phyloP scores from a whole-genome alignment of 495 filamentous ascomycete genomes.

The Neurospora sp. region DNA sequence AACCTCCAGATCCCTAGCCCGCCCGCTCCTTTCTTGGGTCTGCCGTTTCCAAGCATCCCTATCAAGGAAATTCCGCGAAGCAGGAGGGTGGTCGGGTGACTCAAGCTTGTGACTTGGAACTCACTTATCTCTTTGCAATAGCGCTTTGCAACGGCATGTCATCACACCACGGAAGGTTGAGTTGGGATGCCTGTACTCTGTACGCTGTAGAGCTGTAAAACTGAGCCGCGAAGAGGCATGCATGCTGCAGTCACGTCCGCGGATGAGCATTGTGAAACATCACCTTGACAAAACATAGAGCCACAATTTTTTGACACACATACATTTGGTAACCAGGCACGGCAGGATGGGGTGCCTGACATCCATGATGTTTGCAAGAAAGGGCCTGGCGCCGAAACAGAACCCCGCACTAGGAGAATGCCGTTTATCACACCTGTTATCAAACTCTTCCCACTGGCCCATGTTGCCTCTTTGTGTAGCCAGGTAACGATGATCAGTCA shows the following conservation, averaged over 20 bases:
- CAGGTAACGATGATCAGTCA: neutral
- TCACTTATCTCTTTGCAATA: neutral
- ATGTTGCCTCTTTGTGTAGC: neutral
- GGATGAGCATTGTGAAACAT: neutral
- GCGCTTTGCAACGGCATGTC: neutral
- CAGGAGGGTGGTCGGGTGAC: neutral
- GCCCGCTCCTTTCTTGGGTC: neutral
- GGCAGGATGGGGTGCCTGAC: neutral
- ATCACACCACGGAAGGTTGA: neutral
- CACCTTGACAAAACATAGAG: neutral
- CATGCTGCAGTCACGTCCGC: neutral
- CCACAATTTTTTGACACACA: neutral
- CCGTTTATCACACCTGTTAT: neutral
- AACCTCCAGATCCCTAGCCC: neutral
- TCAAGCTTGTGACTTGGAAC: neutral
- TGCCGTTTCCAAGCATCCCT: neutral
- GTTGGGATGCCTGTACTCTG: neutral
- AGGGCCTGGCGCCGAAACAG: neutral
- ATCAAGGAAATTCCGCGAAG: neutral
- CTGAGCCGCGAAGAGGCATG: neutral
- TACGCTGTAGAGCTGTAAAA: neutral
- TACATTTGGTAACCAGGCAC: neutral
- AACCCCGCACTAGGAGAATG: neutral
- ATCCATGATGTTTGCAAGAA: neutral
- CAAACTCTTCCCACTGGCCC: neutral